Conservation (phyloP, 176 grass and related monocot genomes). For the Carex littledalei region DNA sequence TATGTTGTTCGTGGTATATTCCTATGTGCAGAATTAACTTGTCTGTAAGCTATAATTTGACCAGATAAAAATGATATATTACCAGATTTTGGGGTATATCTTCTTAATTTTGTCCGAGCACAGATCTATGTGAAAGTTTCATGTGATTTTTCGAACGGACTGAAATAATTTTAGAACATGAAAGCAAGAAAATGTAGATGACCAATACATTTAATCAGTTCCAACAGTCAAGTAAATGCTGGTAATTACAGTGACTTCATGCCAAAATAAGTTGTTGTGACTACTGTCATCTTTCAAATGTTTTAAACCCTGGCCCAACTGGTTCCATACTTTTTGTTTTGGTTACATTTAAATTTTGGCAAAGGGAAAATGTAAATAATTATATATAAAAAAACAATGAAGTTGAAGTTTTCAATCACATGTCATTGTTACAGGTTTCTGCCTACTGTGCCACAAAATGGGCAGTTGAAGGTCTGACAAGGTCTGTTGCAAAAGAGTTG, state of each 20-base stretch:
- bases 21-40: background rate
- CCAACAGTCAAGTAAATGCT: background rate
- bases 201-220: background rate
- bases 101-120: background rate
- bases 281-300: background rate
- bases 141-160: background rate
- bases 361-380: background rate
- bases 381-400: background rate
- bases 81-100: background rate
- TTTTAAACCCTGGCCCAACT: background rate
- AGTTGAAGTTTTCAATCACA: background rate
- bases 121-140: background rate
- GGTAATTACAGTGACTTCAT: background rate
- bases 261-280: background rate
- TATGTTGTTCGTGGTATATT: background rate
- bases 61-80: background rate
- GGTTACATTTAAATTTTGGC: background rate
- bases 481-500: slow-evolving; percentile 81
- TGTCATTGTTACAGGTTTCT: slow-evolving; percentile 55
- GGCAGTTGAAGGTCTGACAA: slow-evolving; percentile 91
- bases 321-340: background rate
- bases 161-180: background rate
- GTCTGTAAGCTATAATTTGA: background rate
- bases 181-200: background rate
- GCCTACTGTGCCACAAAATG: slow-evolving; percentile 94